Conservation (phyloP, 768 basidiomycete genomes). For the Peribolospora baueri region DNA sequence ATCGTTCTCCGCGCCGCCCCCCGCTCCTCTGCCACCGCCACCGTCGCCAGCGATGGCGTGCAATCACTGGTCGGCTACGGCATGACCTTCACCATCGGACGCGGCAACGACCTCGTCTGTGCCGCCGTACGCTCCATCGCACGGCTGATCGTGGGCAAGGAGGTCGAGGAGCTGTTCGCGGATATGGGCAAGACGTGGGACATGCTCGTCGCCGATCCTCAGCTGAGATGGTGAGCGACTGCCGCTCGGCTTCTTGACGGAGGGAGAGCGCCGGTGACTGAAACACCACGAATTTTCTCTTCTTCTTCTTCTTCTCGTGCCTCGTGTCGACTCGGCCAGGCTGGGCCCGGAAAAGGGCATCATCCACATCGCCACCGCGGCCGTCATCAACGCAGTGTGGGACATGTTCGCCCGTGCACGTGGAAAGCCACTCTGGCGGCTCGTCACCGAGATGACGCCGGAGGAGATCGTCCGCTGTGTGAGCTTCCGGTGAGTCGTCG, state of each 20-base stretch:
- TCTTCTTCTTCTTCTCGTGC: neutral
- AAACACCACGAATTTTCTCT: neutral
- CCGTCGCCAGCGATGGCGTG: constrained; percentile 45
- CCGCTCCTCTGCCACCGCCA: too few species aligned
- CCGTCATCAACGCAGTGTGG: constrained; percentile 77
- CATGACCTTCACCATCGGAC: constrained; percentile 84
- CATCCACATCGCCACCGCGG: constrained; percentile 47
- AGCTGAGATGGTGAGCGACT: constrained; percentile 52
- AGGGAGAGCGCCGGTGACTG: neutral
- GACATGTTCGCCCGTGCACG: constrained; percentile 32
- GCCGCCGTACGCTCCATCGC: constrained; percentile 29
- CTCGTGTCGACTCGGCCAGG: constrained; percentile 22
- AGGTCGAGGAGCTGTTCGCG: constrained; percentile 53
- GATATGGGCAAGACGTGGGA: constrained; percentile 87
- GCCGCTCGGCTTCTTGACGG: neutral
- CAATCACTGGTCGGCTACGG: constrained; percentile 24
- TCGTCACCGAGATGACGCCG: constrained; percentile 63
- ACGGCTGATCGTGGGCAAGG: constrained; percentile 38
- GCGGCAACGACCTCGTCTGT: constrained; percentile 89
- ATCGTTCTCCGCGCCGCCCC: constrained; percentile 45
- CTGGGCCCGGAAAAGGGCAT: constrained; percentile 90
- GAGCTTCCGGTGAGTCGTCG: neutral
- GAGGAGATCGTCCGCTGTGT: constrained; percentile 17
- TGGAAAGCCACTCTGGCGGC: constrained; percentile 80
- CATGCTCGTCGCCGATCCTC: constrained; percentile 62